Evolutionary conservation across 1,139 yeast genomes (phyloP), one percentile per base, ranked within the genome.

Genomic region (Candida tropicalis): DNA sequence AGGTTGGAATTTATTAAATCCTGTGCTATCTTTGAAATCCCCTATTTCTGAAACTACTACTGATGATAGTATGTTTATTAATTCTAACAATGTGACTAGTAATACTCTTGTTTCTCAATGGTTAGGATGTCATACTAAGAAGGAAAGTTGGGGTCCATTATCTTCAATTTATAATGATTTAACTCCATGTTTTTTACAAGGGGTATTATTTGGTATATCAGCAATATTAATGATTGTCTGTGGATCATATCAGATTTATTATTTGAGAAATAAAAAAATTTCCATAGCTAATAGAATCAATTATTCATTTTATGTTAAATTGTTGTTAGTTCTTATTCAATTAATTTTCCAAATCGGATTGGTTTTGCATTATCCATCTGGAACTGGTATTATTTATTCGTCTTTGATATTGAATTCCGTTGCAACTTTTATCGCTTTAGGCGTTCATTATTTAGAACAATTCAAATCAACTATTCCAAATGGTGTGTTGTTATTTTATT

Each of bases 171-270:
- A 80, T 54, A 79, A 79, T 39, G 95, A 86, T 56, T 75, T 89
- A 45, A 82, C 97, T 0, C 87, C 93, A 2, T 91, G 98, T 57
- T 84, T 91, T 57, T 70, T 85, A 33, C 88, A 86, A 54, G 97
- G 96, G 28, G 68, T 76, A 0, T 59, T 88, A 7, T 67, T 79
- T 48, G 77, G 81, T 28, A 41, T 72, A 1, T 64, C 82, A 1
- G 79, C 85, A 3, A 16, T 76, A 9, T 65, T 81, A 31, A 69
- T 86, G 65, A 56, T 90, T 3, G 34, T 79, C 0, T 65, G 76
- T 35, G 95, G 95, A 1, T 13, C 61, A 1, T 58, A 60, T 45
- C 82, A 78, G 50, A 56, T 83, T 5, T 46, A 70, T 43, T 45
- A 33, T 42, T 68, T 63, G 50, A 63, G 71, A 41, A 66, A 59